A percentile compares a stretch with the other conserved stretches of the same genome.
Evolutionary conservation across 2,329 filamentous ascomycete species (phyloP).

Genomic region (Westerdykella aurantiaca): DNA sequence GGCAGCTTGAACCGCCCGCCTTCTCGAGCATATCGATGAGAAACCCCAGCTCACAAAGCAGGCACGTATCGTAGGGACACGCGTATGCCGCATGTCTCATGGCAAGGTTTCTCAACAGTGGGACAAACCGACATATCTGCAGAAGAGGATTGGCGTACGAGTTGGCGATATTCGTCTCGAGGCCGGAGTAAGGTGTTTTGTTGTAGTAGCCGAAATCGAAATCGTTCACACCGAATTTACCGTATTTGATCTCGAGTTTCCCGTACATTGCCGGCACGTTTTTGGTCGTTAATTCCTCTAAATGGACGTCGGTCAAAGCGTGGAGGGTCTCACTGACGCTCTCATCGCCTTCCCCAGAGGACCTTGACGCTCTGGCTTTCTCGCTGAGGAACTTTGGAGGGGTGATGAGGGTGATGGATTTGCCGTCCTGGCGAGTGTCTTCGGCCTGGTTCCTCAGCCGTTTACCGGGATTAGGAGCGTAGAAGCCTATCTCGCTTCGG

Average conservation of each 20-base stretch:
- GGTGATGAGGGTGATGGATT: conserved; percentile 58
- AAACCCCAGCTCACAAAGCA: conserved; percentile 91
- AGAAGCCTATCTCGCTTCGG: conserved; percentile 67
- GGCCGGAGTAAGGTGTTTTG: conserved; percentile 80
- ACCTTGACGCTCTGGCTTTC: conserved; percentile 65
- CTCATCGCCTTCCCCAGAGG: conserved; percentile 21
- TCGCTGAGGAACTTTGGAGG: conserved; percentile 94
- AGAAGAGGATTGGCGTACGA: conserved; percentile 92
- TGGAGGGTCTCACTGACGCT: conserved; percentile 53
- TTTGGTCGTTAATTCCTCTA: conserved; percentile 66
- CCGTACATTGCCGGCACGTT: conserved; percentile 86
- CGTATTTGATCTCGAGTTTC: conserved; percentile 97
- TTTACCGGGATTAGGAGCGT: conserved; percentile 69
- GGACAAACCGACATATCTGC: conserved; percentile 87
- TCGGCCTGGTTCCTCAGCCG: conserved; percentile 76
- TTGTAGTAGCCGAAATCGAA: conserved; percentile 98
- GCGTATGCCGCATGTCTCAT: conserved; percentile 82
- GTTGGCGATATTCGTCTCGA: conserved; percentile 95
- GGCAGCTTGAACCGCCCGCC: conserved; percentile 86
- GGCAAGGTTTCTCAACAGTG: conserved; percentile 78
- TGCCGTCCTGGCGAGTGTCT: conserved; percentile 58
- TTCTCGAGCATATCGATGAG: conserved; percentile 98
- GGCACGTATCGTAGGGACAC: conserved; percentile 75
- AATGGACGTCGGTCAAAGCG: conserved; percentile 60
- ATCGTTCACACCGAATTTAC: conserved; percentile 97